Base-by-base conservation (phyloP, 441 rosid species). In the Bruguiera hainesii region DNA sequence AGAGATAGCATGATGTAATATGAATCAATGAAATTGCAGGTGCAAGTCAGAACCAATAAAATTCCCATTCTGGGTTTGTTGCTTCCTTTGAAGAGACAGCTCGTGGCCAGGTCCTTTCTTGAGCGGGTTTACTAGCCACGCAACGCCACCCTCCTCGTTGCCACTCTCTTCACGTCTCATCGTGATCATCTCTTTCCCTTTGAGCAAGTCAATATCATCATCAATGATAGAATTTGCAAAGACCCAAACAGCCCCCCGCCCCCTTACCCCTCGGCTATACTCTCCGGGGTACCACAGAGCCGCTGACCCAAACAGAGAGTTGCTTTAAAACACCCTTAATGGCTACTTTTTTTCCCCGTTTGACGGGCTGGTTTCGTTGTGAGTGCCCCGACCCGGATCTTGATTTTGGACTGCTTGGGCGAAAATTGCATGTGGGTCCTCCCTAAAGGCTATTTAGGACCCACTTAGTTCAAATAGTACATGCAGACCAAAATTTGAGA, bases 11-110 rank as follows among this genome's bases (percentile, higher is more conserved):
- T 20, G 25, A n/a, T 37, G 21, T 23, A 53, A 18, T 10, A 51
- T 53, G 2, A 21, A n/a, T 58, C 55, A 70, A 63, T 21, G 63
- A 33, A 64, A n/a, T 2, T 2, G 37, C 28, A 15, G 31, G 49
- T 11, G n/a, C n/a, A 25, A 0, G 46, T 21, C 48, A 25, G 30
- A 28, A 9, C 2, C 39, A 20, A 33, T 1, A 28, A 57, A 46
- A 15, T 49, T 48, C 20, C 16, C 6, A n/a, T 31, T 65, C 52
- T 63, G 30, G 29, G 73, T 28, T 51, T 37, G 48, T 9, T 68
- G 79, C 63, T 69, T 56, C 72, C 63, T 37, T 9, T 23, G 69
- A 51, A 46, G 70, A 57, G 78, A 71, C 76, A 65, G 56, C 68
- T 61, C 73, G 65, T 56, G 5, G 1, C 9, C 15, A 1, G 18